Conservation (phyloP, 1,139 yeast genomes). For the Nakaseomyces nivariensis region DNA sequence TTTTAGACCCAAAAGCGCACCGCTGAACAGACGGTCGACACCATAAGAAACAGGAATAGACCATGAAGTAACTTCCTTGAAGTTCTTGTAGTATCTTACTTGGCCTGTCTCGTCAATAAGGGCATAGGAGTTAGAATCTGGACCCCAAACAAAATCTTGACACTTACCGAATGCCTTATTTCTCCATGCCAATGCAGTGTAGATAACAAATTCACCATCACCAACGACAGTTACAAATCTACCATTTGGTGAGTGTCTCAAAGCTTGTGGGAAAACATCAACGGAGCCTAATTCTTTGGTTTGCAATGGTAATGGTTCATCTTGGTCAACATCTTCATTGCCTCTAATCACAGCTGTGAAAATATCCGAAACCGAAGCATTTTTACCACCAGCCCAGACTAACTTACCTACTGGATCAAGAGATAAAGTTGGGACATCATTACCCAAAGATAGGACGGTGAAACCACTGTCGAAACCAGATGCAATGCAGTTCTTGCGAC, state of each 20-base stretch:
- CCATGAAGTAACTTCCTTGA: conserved; percentile 61
- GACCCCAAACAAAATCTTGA: conserved; percentile 88
- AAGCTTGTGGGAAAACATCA: conserved; percentile 82
- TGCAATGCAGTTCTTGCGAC: conserved; percentile 55
- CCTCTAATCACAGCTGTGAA: conserved; percentile 75
- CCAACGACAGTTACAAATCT: conserved; percentile 95
- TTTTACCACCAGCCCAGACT: conserved; percentile 67
- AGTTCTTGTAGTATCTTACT: conserved; percentile 70
- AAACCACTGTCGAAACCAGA: conserved; percentile 94
- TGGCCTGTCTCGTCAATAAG: conserved; percentile 59
- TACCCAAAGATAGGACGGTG: conserved; percentile 77
- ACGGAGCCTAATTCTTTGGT: conserved; percentile 86
- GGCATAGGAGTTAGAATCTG: conserved; percentile 81
- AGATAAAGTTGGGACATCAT: conserved; percentile 86
- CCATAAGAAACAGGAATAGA: conserved; percentile 60
- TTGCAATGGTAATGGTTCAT: conserved; percentile 63
- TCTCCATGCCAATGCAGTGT: conserved; percentile 97
- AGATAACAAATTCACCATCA: conserved; percentile 93
- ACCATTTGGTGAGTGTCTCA: conserved; percentile 92
- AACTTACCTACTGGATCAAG: conserved; percentile 90
- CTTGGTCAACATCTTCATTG: conserved; percentile 61
- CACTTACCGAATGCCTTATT: conserved; percentile 90
- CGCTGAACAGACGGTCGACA: conserved; percentile 78
- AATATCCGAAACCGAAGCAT: conserved; percentile 58
- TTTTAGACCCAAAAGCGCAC: conserved; percentile 75